Conservation (phyloP, 441 rosid species). For the Populus trichocarpa region DNA sequence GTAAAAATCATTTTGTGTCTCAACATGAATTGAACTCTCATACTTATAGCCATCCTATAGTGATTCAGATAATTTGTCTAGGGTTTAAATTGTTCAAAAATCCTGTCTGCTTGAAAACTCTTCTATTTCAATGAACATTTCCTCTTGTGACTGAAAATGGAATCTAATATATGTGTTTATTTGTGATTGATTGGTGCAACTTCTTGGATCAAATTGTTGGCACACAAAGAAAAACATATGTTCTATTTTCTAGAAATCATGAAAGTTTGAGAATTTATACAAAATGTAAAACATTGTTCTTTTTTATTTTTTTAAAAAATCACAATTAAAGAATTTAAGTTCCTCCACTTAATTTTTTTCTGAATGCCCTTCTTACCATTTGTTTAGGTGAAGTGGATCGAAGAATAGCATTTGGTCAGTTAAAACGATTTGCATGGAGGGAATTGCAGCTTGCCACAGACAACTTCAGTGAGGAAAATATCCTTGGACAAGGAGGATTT, state of each 20-base stretch:
- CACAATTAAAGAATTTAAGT: not conserved
- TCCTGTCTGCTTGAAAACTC: not conserved
- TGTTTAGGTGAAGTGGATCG: slow-evolving; percentile 86
- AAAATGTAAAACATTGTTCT: not conserved
- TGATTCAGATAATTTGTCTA: not conserved
- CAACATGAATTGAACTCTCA: not conserved
- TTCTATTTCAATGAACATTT: not conserved
- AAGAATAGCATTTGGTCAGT: slow-evolving; percentile 88
- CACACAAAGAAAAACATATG: not conserved
- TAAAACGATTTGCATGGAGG: slow-evolving; percentile 90
- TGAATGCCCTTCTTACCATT: not conserved
- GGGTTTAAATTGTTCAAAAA: not conserved
- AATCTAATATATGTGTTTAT: not conserved
- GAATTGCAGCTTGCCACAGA: slow-evolving; percentile 92
- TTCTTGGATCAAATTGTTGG: not conserved
- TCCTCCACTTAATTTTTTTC: not conserved
- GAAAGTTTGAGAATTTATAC: not conserved
- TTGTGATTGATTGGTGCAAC: not conserved
- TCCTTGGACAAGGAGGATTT: slow-evolving; percentile 95
- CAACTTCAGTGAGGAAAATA: slow-evolving; percentile 68
- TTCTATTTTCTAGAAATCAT: not conserved
- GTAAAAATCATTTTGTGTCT: not conserved
- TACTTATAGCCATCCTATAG: not conserved
- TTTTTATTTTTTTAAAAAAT: not conserved
- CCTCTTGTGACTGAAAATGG: not conserved